Base-by-base conservation (phyloP, 345 rosid species). In the Citropsis articulata region DNA sequence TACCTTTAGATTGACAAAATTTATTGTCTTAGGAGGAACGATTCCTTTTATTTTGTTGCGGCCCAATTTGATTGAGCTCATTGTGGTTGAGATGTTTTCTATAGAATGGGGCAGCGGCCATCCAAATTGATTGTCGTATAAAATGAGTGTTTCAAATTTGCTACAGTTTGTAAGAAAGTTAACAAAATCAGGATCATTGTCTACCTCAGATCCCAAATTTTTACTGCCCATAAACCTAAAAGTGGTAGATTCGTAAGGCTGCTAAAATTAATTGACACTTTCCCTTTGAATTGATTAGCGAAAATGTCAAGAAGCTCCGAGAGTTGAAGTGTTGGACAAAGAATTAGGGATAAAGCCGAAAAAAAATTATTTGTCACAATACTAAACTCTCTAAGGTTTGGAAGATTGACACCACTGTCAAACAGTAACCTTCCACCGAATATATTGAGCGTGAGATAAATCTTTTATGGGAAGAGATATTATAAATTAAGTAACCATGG, bases 361-460 rank as follows among this genome's bases (percentile, higher is more conserved):
- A 31, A 60, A 50, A 79, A 60, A 25, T 53, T 25, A 55, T 79
- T 71, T 22, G 0, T 9, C 7, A 27, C 66, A 28, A 72, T 19
- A 19, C 0, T 6, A 53, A 79, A 16, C 16, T 8, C 6, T 42
- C 9, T 6, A 4, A 79, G 64, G 7, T 72, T 79, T 35, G 80
- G 81, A 56, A 81, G 78, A 48, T 48, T 16, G 30, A 50, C 27
- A 27, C 78, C 75, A 25, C 81, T 24, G 9, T 72, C 73, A 35
- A 45, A 22, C 4, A 60, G 80, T 27, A 78, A 68, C 9, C 19
- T 66, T 16, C 84, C 78, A 24, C 22, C 14, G 2, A 84, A 62
- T n/a, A 38, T 7, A 67, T 81, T 81, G 3, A 3, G 1, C 72
- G 5, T 4, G 21, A 66, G 38, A 5, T 27, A 48, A 66, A 35